Percentiles rank a stretch among this genome's conserved stretches.
Conservation (phyloP, 2,329 filamentous ascomycete species). For the Purpureocillium lavendulum region DNA sequence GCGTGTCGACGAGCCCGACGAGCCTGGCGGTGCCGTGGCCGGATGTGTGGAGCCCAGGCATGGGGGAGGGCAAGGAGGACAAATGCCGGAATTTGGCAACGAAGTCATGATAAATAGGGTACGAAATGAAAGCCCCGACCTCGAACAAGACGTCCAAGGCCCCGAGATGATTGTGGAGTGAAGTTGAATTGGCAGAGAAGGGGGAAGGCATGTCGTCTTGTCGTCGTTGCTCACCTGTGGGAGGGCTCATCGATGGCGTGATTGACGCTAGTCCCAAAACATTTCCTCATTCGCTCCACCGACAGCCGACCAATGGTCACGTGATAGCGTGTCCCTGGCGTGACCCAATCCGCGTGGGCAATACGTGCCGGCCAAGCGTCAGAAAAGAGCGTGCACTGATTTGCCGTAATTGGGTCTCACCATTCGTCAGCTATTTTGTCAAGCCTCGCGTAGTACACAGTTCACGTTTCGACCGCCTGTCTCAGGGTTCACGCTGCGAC, state of each 20-base stretch:
- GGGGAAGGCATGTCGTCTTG: constrained; percentile 10
- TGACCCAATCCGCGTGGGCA: neutral
- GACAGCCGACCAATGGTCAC: neutral
- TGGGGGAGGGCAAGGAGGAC: constrained; percentile 1
- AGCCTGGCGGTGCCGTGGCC: neutral
- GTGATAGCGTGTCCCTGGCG: neutral
- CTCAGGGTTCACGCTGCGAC: too few relatives aligned
- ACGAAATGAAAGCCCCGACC: constrained; percentile 11
- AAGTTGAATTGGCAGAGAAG: constrained; percentile 10
- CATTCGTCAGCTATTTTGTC: too few relatives aligned
- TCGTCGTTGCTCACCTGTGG: constrained; percentile 9
- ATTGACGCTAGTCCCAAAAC: constrained; percentile 18
- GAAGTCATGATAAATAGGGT: constrained; percentile 9
- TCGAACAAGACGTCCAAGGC: constrained; percentile 3
- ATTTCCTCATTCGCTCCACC: neutral
- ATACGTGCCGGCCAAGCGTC: too few relatives aligned
- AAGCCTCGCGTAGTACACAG: too few relatives aligned
- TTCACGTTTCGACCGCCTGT: too few relatives aligned
- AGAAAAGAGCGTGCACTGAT: too few relatives aligned
- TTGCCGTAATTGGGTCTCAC: too few relatives aligned
- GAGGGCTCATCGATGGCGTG: constrained; percentile 21
- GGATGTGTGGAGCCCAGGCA: neutral
- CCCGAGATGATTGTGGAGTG: constrained; percentile 8
- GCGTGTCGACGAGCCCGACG: neutral
- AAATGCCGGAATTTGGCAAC: constrained; percentile 3